Evolutionary conservation across 495 filamentous ascomycete species (phyloP), one percentile per base, ranked within the genome.

Genomic region (Neurospora sp.): DNA sequence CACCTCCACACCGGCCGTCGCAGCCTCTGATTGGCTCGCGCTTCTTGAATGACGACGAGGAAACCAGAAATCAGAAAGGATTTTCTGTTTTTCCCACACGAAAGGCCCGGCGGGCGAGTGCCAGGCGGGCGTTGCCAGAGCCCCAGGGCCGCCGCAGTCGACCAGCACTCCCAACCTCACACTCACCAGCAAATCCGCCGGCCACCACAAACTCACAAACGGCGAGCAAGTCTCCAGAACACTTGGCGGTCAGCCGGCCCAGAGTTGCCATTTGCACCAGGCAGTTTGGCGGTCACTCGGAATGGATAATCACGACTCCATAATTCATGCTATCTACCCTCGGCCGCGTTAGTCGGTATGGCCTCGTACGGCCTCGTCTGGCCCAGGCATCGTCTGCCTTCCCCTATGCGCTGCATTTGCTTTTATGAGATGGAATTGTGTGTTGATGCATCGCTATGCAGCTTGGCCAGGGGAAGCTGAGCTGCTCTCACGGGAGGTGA

Each of bases 11-110:
- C 54, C 27, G 14, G 54, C 14, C 14, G 7, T 35, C 0, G 54
- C 5, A 14, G 27, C 54, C 14, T 66, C 54, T 66, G 14, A 66
- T 66, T 66, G 54, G 54, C 27, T 66, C 54, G 54, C 27, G 14
- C 54, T 66, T 66, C 54, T 35, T 66, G 54, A 69, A 74, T 74
- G 72, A 71, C 72, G 72, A 72, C 71, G 27, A 66, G 27, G 54
- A 35, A 66, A 35, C 27, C 54, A 66, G 54, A 35, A 62, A 62
- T 62, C 54, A 62, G 54, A 62, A 62, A 31, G 54, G 54, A 66
- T 66, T 66, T 66, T 18, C 27, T 35, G 54, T 66, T 66, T 66
- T 66, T 66, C 54, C 27, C 54, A 35, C 54, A 66, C 54, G 27
- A 66, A 66, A 66, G 27, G 54, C 54, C 27, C 14, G 27, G 54